phyloP scores from a whole-genome alignment of 495 filamentous ascomycete genomes.

The Aspergillus bridgeri region DNA sequence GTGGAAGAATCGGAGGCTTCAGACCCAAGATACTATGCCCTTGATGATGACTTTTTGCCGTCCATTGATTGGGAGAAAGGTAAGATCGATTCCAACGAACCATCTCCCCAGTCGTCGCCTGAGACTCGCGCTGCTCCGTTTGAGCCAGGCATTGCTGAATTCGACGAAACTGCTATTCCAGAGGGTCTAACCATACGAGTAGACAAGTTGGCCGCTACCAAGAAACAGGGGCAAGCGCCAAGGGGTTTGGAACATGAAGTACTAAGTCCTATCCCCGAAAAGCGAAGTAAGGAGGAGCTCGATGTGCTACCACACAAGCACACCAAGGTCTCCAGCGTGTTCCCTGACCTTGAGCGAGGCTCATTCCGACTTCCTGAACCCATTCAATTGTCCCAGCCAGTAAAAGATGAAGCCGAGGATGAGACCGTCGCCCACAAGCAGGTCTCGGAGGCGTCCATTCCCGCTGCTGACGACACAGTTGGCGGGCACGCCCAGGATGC shows the following conservation, averaged over 20 bases:
- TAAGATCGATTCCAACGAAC: slow-evolving; percentile 24
- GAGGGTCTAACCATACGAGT: slow-evolving; percentile 19
- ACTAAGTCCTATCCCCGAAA: slow-evolving; percentile 2
- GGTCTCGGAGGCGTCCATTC: slow-evolving; percentile 48
- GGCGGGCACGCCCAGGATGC: slow-evolving; percentile 9
- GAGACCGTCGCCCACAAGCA: slow-evolving; percentile 51
- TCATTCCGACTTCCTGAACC: slow-evolving; percentile 29
- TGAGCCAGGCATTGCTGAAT: slow-evolving; percentile 36
- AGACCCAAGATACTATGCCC: slow-evolving; percentile 18
- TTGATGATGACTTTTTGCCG: slow-evolving; percentile 33
- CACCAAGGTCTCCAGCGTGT: slow-evolving; percentile 36
- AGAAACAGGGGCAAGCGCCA: background rate
- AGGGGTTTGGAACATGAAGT: background rate
- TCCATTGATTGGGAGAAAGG: slow-evolving; percentile 38
- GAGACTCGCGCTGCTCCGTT: slow-evolving; percentile 24
- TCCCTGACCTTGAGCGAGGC: slow-evolving; percentile 37
- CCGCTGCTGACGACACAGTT: slow-evolving; percentile 20
- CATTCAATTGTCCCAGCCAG: slow-evolving; percentile 23
- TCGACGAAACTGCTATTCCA: slow-evolving; percentile 30
- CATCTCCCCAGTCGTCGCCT: slow-evolving; percentile 22
- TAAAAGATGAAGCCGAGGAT: slow-evolving; percentile 49
- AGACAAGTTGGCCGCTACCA: background rate
- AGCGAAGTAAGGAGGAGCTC: slow-evolving; percentile 6
- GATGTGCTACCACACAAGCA: slow-evolving; percentile 9
- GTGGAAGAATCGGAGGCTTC: slow-evolving; percentile 1